Percentiles rank a stretch among this genome's conserved stretches.
Conservation (phyloP, 352 stramenopile species). For the Pythium insidiosum region DNA sequence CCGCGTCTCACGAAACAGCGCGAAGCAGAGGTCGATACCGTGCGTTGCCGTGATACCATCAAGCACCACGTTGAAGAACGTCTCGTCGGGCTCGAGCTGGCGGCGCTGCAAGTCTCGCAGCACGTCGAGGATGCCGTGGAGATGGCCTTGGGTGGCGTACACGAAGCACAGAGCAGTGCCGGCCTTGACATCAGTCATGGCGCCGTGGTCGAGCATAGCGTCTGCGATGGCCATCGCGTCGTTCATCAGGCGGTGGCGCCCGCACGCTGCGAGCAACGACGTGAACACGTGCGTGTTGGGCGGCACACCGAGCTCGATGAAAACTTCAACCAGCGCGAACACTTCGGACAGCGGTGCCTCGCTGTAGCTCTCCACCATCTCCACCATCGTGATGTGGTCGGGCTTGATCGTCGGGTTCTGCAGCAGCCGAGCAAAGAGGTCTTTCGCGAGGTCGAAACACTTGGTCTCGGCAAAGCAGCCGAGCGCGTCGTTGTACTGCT, state of each 20-base stretch:
- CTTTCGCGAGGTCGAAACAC: constrained; percentile 35
- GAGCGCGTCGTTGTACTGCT: constrained; percentile 76
- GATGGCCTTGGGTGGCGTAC: constrained; percentile 41
- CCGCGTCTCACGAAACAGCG: constrained; percentile 46
- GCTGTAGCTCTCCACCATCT: constrained; percentile 66
- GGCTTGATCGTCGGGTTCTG: constrained; percentile 40
- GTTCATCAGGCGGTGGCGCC: constrained; percentile 37
- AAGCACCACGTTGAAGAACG: constrained; percentile 61
- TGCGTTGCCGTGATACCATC: constrained; percentile 42
- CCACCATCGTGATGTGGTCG: constrained; percentile 69
- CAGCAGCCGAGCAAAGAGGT: constrained; percentile 60
- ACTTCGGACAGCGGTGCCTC: constrained; percentile 50
- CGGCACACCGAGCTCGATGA: constrained; percentile 42
- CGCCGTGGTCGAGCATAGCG: constrained; percentile 36
- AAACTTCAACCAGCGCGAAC: constrained; percentile 62
- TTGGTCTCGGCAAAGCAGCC: constrained; percentile 51
- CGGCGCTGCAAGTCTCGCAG: constrained; percentile 36
- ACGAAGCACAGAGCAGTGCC: constrained; percentile 68
- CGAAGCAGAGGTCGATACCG: constrained; percentile 72
- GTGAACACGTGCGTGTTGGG: constrained; percentile 73
- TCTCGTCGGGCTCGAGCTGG: constrained; percentile 26
- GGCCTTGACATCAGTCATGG: constrained; percentile 49
- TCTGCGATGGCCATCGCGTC: constrained; percentile 45
- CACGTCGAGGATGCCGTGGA: constrained; percentile 32
- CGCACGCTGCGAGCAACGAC: constrained; percentile 61